Evolutionary conservation across 2,329 filamentous ascomycete genomes (phyloP).

Genomic region (Hypoxylon sp.): DNA sequence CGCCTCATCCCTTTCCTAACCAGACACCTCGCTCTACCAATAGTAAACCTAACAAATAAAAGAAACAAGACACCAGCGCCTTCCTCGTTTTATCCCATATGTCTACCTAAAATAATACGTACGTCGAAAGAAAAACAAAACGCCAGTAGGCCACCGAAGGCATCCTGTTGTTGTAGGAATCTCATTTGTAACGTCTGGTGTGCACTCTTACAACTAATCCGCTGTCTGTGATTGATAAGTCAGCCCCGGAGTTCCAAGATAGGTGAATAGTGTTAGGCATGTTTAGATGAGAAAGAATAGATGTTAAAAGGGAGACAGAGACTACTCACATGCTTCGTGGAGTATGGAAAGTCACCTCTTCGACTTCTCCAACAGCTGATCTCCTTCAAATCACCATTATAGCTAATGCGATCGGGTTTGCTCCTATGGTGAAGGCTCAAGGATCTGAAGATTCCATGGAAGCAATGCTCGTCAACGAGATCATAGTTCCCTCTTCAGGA

Average conservation of each 20-base stretch:
- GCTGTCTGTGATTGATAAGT: no score
- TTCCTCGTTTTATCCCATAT: not conserved
- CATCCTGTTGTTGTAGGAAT: not conserved
- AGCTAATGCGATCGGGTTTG: no score
- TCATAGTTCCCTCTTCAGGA: not conserved
- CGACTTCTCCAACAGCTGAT: no score
- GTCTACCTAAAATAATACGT: not conserved
- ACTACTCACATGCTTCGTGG: no score
- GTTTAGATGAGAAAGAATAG: no score
- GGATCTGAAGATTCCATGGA: no score
- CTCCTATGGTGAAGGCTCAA: no score
- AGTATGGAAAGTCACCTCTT: no score
- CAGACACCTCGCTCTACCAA: not conserved
- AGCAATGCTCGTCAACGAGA: not conserved
- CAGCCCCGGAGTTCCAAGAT: no score
- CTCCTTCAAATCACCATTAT: no score
- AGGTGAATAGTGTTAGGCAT: no score
- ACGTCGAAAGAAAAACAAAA: not conserved
- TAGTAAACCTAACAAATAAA: not conserved
- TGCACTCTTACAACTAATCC: not conserved
- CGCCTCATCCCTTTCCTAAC: not conserved
- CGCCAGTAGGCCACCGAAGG: not conserved
- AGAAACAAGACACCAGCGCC: not conserved
- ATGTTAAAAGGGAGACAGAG: no score
- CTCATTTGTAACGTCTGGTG: not conserved